Percentiles rank a stretch among this genome's conserved stretches.
These are phyloP conservation scores for Lepidium sativum DNA, from an alignment of 345 rosid genomes.

Conservation along the genomic window DNA sequence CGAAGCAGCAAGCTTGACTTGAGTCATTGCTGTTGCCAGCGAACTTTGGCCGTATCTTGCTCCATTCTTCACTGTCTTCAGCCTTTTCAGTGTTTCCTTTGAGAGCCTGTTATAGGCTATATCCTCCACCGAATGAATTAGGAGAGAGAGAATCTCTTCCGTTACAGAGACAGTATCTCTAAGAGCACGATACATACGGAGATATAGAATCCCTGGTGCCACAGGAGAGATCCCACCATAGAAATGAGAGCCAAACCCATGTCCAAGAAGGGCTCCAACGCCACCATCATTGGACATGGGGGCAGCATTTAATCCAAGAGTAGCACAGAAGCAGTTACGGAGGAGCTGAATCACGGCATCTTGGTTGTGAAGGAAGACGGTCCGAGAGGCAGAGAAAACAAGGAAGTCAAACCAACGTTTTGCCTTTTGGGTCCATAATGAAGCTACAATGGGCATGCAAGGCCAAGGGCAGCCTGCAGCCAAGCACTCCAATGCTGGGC, in stretches of 20 bases:
- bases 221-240: slow-evolving; percentile 80
- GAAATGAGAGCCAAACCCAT: slow-evolving; percentile 87
- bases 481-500: slow-evolving; percentile 78
- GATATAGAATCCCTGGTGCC: slow-evolving; percentile 88
- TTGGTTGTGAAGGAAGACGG: slow-evolving; percentile 80
- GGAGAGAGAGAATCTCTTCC: slow-evolving; percentile 65
- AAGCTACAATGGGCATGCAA: slow-evolving; percentile 89
- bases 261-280: slow-evolving; percentile 94
- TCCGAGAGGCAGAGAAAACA: slow-evolving; percentile 89
- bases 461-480: slow-evolving; percentile 99
- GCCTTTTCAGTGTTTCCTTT: slow-evolving; percentile 42
- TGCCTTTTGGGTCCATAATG: slow-evolving; percentile 95
- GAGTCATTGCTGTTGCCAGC: slow-evolving; percentile 62
- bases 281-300: slow-evolving; percentile 62
- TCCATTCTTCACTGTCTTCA: slow-evolving; percentile 52
- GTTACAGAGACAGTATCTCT: slow-evolving; percentile 64
- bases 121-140: slow-evolving; percentile 73
- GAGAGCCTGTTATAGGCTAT: slow-evolving; percentile 52
- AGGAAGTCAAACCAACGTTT: slow-evolving; percentile 96
- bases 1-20: slow-evolving; percentile 80
- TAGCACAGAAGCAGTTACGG: slow-evolving; percentile 77
- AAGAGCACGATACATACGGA: slow-evolving; percentile 68
- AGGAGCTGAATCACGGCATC: slow-evolving; percentile 89
- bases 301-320: slow-evolving; percentile 55
- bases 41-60: slow-evolving; percentile 70